Conservation (phyloP, 352 stramenopile species). For the Globisporangium yorkense region DNA sequence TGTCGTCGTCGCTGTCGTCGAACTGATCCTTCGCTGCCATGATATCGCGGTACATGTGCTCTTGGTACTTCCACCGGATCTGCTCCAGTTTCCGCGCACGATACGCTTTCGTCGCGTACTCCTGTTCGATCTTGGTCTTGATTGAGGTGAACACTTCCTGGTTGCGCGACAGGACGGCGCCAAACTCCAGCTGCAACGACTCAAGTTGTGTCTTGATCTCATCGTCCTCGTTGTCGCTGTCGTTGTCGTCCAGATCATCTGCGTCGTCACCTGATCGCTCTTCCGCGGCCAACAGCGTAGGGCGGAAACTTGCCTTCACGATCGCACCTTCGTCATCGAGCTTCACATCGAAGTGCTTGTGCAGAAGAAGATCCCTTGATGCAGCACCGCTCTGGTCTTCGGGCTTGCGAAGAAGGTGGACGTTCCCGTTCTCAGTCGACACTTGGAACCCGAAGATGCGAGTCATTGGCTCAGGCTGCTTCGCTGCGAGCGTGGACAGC, state of each 20-base stretch:
- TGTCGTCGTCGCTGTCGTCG: conserved; percentile 44
- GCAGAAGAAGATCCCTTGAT: conserved; percentile 38
- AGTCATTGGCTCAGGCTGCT: conserved; percentile 10
- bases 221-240: conserved; percentile 31
- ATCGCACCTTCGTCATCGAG: conserved; percentile 21
- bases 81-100: conserved; percentile 34
- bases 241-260: conserved; percentile 34
- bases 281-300: conserved; percentile 27
- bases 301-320: conserved; percentile 35
- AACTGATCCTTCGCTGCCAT: conserved; percentile 32
- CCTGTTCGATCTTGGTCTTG: conserved; percentile 28
- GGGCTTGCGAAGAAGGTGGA: conserved; percentile 29
- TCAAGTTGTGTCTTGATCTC: conserved; percentile 47
- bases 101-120: conserved; percentile 47
- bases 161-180: conserved; percentile 32
- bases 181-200: conserved; percentile 40
- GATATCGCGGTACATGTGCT: conserved; percentile 67
- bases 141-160: conserved; percentile 32
- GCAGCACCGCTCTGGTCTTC: neutral
- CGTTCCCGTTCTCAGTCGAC: conserved; percentile 30
- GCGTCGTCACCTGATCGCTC: conserved; percentile 34
- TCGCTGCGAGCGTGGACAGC: neutral
- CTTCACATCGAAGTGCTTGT: conserved; percentile 56
- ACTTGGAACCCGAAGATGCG: conserved; percentile 38
- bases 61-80: conserved; percentile 55